These are phyloP conservation scores for Cordyceps javanica DNA, from an alignment of 2,329 filamentous ascomycete species.

Conservation along the genomic window DNA sequence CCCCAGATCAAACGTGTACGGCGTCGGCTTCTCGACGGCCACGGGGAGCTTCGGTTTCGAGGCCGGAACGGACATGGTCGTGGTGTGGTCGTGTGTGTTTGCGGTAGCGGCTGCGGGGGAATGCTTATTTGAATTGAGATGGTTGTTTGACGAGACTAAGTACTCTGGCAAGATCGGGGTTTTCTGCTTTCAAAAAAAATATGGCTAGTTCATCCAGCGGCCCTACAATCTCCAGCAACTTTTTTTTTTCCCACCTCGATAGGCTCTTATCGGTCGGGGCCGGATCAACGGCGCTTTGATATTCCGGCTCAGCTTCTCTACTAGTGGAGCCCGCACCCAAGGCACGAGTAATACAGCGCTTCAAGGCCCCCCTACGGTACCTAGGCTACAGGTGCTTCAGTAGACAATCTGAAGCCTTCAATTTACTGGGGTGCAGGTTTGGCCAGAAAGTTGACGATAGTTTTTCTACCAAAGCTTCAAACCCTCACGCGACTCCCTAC, in stretches of 20 bases:
- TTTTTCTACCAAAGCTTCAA: conserved; percentile 5
- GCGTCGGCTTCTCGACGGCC: conserved; percentile 73
- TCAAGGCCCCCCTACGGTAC: background rate
- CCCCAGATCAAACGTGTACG: conserved; percentile 89
- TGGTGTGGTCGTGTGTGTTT: background rate
- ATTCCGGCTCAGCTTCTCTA: background rate
- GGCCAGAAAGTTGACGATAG: background rate
- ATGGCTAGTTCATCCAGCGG: too few relatives aligned
- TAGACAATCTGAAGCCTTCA: background rate
- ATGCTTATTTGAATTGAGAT: background rate
- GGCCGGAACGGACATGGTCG: conserved; percentile 29
- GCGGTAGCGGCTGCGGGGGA: too few relatives aligned
- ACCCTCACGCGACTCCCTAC: conserved; percentile 3
- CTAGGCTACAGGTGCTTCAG: background rate
- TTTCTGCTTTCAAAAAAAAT: background rate
- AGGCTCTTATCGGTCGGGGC: background rate
- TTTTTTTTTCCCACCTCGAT: conserved; percentile 13
- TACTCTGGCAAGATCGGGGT: background rate
- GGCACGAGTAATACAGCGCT: background rate
- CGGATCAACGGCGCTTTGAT: conserved; percentile 10
- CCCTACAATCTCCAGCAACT: background rate
- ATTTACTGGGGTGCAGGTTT: background rate
- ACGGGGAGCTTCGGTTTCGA: conserved; percentile 50
- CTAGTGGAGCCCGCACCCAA: background rate
- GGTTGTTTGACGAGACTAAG: background rate